A percentile compares a stretch with the other conserved stretches of the same genome.
These are phyloP conservation scores for Cercospora sp. DNA, from an alignment of 2,329 filamentous ascomycete species.

Conservation along the genomic window DNA sequence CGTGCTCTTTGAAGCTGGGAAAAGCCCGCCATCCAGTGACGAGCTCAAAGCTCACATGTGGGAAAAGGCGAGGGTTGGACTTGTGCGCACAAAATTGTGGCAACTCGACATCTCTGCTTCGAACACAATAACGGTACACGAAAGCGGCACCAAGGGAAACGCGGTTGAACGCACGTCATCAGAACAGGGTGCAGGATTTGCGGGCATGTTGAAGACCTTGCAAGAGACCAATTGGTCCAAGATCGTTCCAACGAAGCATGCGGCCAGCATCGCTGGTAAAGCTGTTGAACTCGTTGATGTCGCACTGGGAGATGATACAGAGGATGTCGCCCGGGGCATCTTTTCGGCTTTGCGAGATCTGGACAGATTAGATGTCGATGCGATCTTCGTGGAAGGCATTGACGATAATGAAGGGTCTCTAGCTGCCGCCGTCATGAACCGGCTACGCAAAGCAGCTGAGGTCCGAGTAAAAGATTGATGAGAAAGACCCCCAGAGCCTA, in stretches of 20 bases:
- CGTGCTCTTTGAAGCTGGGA: conserved; percentile 61
- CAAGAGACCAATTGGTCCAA: conserved; percentile 18
- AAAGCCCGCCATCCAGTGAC: conserved; percentile 32
- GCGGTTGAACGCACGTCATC: background rate
- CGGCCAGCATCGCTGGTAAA: conserved; percentile 5
- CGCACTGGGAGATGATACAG: conserved; percentile 67
- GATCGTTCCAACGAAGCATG: conserved; percentile 10
- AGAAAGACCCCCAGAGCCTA: background rate
- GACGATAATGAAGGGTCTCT: conserved; percentile 66
- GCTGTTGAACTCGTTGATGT: conserved; percentile 62
- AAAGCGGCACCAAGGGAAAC: background rate
- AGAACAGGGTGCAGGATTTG: conserved; percentile 34
- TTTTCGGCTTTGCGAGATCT: conserved; percentile 86
- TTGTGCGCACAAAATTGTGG: conserved; percentile 44
- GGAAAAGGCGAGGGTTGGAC: conserved; percentile 38
- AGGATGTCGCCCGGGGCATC: conserved; percentile 77
- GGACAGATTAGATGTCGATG: conserved; percentile 73
- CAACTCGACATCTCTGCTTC: conserved; percentile 20
- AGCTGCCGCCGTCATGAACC: conserved; percentile 66
- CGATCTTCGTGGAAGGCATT: conserved; percentile 90
- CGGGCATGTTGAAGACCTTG: conserved; percentile 31
- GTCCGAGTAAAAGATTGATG: conserved; percentile 32
- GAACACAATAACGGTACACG: conserved; percentile 4
- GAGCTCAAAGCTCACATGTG: conserved; percentile 37
- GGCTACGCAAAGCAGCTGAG: conserved; percentile 52